A percentile compares a stretch with the other conserved stretches of the same genome.
These are phyloP conservation scores for Xylaria curta DNA, from an alignment of 495 filamentous ascomycete species.

Conservation along the genomic window DNA sequence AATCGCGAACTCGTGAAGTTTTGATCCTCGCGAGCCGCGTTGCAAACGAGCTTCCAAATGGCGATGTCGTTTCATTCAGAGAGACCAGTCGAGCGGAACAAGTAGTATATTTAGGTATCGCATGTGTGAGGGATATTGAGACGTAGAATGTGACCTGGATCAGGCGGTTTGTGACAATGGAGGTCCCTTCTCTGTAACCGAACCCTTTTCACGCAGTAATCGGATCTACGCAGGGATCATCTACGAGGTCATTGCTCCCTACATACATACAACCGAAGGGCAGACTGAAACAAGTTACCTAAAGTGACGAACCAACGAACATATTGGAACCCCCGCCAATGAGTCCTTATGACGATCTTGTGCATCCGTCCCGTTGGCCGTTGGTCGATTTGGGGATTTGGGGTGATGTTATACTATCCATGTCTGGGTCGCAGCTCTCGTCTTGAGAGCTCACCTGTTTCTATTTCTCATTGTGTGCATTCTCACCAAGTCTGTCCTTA, in stretches of 20 bases:
- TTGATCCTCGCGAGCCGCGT: constrained; percentile 1
- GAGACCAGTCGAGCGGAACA: neutral
- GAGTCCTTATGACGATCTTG: neutral
- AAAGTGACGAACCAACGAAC: constrained; percentile 3
- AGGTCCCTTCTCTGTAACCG: neutral
- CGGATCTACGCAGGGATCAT: constrained; percentile 12
- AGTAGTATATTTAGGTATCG: neutral
- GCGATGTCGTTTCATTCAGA: neutral
- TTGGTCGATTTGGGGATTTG: neutral
- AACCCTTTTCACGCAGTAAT: neutral
- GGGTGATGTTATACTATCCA: neutral
- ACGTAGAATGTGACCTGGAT: neutral
- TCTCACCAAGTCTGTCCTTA: constrained; percentile 17
- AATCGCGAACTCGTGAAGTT: neutral
- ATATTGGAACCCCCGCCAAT: neutral
- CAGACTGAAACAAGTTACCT: constrained; percentile 21
- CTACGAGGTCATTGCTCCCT: neutral
- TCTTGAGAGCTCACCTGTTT: neutral
- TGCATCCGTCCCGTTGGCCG: neutral
- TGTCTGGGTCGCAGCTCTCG: neutral
- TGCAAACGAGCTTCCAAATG: neutral
- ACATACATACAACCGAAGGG: constrained; percentile 3
- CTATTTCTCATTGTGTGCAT: constrained; percentile 18
- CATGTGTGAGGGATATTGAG: neutral
- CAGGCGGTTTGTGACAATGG: neutral